phyloP scores from a whole-genome alignment of 2,329 filamentous ascomycete genomes.

The Hypocrella siamensis region DNA sequence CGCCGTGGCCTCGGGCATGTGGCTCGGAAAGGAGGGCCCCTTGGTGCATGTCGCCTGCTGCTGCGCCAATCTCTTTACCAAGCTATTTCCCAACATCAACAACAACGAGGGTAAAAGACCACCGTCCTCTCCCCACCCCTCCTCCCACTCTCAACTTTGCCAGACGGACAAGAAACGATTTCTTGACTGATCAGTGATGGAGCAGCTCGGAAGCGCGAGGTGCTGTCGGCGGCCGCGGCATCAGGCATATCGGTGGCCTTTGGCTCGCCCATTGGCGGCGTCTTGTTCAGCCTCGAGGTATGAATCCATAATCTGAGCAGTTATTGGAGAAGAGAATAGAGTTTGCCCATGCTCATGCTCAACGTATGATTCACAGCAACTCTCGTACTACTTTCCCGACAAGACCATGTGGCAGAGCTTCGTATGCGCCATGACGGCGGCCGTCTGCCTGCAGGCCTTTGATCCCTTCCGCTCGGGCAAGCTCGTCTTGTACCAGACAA shows the following conservation, averaged over 20 bases:
- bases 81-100: slow-evolving; percentile 64
- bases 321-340: too few species aligned
- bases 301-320: too few species aligned
- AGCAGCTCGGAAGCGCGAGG: slow-evolving; percentile 76
- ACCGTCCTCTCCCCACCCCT: background rate
- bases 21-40: slow-evolving; percentile 92
- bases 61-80: slow-evolving; percentile 88
- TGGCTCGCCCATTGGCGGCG: slow-evolving; percentile 83
- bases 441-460: slow-evolving; percentile 78
- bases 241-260: slow-evolving; percentile 91
- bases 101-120: slow-evolving; percentile 58
- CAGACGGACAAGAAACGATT: too few species aligned
- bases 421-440: slow-evolving; percentile 97
- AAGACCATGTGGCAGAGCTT: slow-evolving; percentile 99
- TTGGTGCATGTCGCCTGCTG: slow-evolving; percentile 94
- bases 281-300: slow-evolving; percentile 87
- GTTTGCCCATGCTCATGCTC: too few species aligned
- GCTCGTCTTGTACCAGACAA: slow-evolving; percentile 89
- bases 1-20: slow-evolving; percentile 84
- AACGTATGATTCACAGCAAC: slow-evolving; percentile 37
- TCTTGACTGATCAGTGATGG: background rate
- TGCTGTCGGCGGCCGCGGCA: slow-evolving; percentile 81
- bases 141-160: background rate
- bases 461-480: slow-evolving; percentile 94
- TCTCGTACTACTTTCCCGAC: slow-evolving; percentile 95